These are phyloP conservation scores for Claviceps digitariae DNA, from an alignment of 2,329 filamentous ascomycete species.

Conservation along the genomic window DNA sequence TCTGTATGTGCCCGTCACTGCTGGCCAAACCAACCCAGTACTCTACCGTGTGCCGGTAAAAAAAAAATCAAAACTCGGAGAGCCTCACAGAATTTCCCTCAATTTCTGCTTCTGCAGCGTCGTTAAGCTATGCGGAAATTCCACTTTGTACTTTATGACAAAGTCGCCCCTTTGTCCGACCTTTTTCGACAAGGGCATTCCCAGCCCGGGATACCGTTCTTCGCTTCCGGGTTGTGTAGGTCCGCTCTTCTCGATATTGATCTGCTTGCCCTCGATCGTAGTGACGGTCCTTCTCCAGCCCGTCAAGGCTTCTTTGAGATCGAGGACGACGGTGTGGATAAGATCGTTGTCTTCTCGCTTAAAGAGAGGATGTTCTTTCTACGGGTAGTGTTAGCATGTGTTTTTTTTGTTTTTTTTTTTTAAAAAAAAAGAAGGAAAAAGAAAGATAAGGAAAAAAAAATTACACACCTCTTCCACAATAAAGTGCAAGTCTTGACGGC, in stretches of 20 bases:
- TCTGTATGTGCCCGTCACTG: background rate
- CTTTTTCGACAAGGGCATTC: constrained; percentile 92
- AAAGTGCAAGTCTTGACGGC: constrained; percentile 89
- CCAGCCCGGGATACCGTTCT: constrained; percentile 71
- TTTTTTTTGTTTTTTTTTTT: background rate
- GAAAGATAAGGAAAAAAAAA: constrained; percentile 22
- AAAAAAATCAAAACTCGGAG: background rate
- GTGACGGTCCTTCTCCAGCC: constrained; percentile 86
- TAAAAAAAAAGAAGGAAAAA: no score
- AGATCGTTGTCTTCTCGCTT: constrained; percentile 82
- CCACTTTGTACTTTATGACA: constrained; percentile 80
- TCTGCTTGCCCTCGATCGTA: constrained; percentile 83
- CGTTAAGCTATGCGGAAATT: constrained; percentile 72
- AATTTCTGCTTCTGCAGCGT: constrained; percentile 65
- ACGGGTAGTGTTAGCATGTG: constrained; percentile 8
- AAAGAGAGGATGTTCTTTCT: constrained; percentile 82
- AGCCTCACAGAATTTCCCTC: constrained; percentile 56
- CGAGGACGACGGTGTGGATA: constrained; percentile 62
- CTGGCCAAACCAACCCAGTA: constrained; percentile 1
- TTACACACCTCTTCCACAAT: constrained; percentile 92
- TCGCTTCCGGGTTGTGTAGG: constrained; percentile 75
- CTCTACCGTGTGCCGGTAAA: background rate
- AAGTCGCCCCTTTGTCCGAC: constrained; percentile 75
- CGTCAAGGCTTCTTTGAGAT: constrained; percentile 85
- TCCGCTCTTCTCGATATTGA: constrained; percentile 65